These are phyloP conservation scores for Penicillium sp. DNA, from an alignment of 2,329 filamentous ascomycete species.

Conservation along the genomic window DNA sequence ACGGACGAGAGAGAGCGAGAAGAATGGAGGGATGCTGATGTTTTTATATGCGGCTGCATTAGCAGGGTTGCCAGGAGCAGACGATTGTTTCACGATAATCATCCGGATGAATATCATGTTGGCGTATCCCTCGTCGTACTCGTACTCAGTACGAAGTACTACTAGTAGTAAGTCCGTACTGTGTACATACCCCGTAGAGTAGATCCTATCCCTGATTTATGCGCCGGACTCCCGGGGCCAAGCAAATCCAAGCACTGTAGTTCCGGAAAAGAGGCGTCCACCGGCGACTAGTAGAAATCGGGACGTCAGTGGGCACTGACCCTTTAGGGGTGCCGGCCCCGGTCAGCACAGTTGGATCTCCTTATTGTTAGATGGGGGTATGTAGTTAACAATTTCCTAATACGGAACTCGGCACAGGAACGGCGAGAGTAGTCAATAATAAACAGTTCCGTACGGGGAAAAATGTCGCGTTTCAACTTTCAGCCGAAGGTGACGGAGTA, in stretches of 20 bases:
- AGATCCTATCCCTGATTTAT: constrained; percentile 6
- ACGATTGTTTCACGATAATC: constrained; percentile 4
- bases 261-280: constrained; percentile 16
- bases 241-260: constrained; percentile 27
- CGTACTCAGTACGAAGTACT: background rate
- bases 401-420: background rate
- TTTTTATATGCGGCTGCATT: constrained; percentile 1
- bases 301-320: constrained; percentile 3
- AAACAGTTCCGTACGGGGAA: background rate
- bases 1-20: background rate
- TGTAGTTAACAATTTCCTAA: constrained; percentile 1
- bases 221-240: constrained; percentile 19
- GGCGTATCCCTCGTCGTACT: background rate
- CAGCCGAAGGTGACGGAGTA: background rate
- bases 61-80: background rate
- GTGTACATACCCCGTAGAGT: too few species aligned
- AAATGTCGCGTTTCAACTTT: background rate
- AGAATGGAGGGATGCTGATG: background rate
- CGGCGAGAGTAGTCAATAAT: background rate
- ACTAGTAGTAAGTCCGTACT: too few species aligned
- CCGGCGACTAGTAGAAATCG: constrained; percentile 15
- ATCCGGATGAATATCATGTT: too few species aligned
- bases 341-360: too few species aligned
- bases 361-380: too few species aligned
- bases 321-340: background rate